These are phyloP conservation scores for Thozetella sp. DNA, from an alignment of 495 filamentous ascomycete species.

Conservation along the genomic window DNA sequence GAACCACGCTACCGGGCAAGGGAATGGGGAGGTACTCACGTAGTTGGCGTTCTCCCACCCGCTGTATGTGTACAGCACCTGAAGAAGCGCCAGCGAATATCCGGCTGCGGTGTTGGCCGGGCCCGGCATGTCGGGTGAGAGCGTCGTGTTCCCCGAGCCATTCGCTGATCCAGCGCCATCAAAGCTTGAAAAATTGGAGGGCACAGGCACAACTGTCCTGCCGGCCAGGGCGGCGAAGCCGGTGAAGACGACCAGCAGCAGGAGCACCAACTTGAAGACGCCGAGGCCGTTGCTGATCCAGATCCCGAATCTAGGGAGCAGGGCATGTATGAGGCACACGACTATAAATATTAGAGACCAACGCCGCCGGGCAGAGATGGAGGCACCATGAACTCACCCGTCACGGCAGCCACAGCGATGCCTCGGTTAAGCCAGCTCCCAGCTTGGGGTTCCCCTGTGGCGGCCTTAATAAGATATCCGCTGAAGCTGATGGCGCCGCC, in stretches of 20 bases:
- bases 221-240: slow-evolving; percentile 48
- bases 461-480: slow-evolving; percentile 23
- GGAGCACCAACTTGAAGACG: slow-evolving; percentile 62
- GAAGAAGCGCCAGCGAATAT: slow-evolving; percentile 58
- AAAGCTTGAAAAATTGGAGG: slow-evolving; percentile 51
- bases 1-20: no score
- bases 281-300: slow-evolving; percentile 63
- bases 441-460: slow-evolving; percentile 8
- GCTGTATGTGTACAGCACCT: slow-evolving; percentile 63
- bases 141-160: no score
- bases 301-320: slow-evolving; percentile 63
- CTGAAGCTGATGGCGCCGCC: slow-evolving; percentile 30
- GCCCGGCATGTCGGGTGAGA: not conserved
- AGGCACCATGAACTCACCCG: slow-evolving; percentile 17
- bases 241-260: slow-evolving; percentile 60
- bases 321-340: slow-evolving; percentile 59
- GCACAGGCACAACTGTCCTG: slow-evolving; percentile 6
- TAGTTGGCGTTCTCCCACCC: slow-evolving; percentile 63
- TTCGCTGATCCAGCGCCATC: slow-evolving; percentile 23
- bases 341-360: slow-evolving; percentile 17
- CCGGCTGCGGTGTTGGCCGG: slow-evolving; percentile 25
- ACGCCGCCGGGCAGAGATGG: not conserved
- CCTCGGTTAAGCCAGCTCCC: slow-evolving; percentile 29
- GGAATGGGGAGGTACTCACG: slow-evolving; percentile 23
- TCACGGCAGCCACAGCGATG: slow-evolving; percentile 39